Evolutionary conservation across 192 early-diverging fungal species (phyloP), one percentile per base, ranked within the genome.

Genomic region (Dimargaris xerosporica): DNA sequence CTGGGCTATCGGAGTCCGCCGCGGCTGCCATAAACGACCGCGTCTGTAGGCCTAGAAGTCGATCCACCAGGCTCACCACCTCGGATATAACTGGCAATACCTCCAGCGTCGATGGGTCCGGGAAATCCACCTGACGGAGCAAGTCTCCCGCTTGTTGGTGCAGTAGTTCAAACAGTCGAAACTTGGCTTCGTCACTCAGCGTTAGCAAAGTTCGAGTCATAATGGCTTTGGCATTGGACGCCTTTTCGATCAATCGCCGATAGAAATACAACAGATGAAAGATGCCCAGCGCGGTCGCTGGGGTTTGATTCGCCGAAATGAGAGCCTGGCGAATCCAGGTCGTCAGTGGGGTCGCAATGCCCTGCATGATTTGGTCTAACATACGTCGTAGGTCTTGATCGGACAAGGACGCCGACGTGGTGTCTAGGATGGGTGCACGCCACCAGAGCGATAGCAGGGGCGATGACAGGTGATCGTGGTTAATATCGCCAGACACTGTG

Each of bases 191-290:
- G 12, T n/a, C 39, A 31, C 42, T 59, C 16, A 59, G n/a, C 1
- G 26, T 25, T 7, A 31, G 11, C 30, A 59, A 17, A 1, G 56
- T 39, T 3, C 5, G 56, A 5, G 56, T 29, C 56, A 59, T 59
- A 31, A 4, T 25, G 23, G 56, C 31, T 42, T 42, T 16, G 26
- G 23, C 30, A 29, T 31, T 12, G 56, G 56, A 43, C 30, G 56
- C 56, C 31, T 39, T 59, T 25, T 25, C 42, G n/a, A 59, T 59
- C 10, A 59, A 7, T 31, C 41, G 56, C 16, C 34, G 9, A n/a
- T 59, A 59, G 23, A 59, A 44, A 25, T 59, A 25, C 30, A 59
- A n/a, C 10, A 59, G 42, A 42, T 59, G 56, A 31, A 59, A 59
- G 16, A 59, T 16, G 23, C 29, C 28, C 11, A 59, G 34, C 28